phyloP scores from a whole-genome alignment of 305 asterid genomes.

The Plantago lanceolata region DNA sequence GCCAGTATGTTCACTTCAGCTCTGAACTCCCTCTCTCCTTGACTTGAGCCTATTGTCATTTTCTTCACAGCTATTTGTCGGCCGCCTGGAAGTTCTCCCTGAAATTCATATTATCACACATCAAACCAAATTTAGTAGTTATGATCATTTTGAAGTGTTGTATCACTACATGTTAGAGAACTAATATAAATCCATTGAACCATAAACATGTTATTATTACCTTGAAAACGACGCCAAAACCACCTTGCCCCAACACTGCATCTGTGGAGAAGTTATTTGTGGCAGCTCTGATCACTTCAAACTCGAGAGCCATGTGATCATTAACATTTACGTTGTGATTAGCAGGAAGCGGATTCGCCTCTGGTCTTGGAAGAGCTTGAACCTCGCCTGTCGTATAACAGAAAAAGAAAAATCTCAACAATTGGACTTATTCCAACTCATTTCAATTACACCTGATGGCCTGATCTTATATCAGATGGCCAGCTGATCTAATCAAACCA shows the following conservation, averaged over 20 bases:
- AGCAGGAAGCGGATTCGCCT: background rate
- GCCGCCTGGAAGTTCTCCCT: constrained; percentile 1
- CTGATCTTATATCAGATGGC: no score
- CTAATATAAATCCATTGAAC: background rate
- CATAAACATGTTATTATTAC: background rate
- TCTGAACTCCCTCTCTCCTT: constrained; percentile 2
- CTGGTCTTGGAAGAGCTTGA: no score
- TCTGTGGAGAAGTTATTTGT: background rate
- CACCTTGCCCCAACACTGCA: background rate
- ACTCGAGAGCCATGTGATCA: background rate
- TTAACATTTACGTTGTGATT: background rate
- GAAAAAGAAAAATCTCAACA: no score
- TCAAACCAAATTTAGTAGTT: background rate
- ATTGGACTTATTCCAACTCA: no score
- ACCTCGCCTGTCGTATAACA: background rate
- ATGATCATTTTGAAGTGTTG: no score
- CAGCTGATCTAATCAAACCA: no score
- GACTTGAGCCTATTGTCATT: constrained; percentile 1
- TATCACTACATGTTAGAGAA: no score
- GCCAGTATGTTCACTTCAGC: background rate
- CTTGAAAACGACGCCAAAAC: constrained; percentile 2
- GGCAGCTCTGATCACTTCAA: no score
- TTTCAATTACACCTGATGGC: no score
- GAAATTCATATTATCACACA: background rate
- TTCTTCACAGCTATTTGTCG: constrained; percentile 3